Evolutionary conservation across 2,329 filamentous ascomycete genomes (phyloP), one percentile per base, ranked within the genome.

Genomic region (Tolypocladium tropicale): DNA sequence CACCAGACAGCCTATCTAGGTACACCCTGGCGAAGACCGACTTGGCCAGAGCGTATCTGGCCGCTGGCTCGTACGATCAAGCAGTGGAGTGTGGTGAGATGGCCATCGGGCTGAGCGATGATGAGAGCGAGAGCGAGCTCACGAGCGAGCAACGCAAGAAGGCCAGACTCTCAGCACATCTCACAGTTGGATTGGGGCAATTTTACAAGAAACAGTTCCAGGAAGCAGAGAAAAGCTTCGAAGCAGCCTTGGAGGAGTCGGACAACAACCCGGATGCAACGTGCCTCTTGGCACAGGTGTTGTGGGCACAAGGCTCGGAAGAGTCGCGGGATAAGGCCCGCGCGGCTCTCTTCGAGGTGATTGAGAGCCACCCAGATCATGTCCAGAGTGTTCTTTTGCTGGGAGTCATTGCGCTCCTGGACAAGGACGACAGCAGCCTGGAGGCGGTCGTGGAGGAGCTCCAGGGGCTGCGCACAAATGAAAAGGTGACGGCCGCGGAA

Each of bases 1-100:
- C 90, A 0, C 70, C 84, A 0, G 74, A 84, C 12, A 82, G 89
- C 6, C 81, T 97, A 14, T 84, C 83, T 6, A 83, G 80, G 25
- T 96, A 92, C 68, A 88, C 90, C 0, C 79, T 95, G 57, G 89
- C 89, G 28, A 95, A 92, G 69, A 83, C 89, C 0, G 95, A 99
- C 67, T 79, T 96, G 11, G 89, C 90, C 7, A 83, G 95, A n/a
- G 86, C 86, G 23, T 85, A 91, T 55, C 81, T 99, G 0, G 89
- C 90, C 0, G 74, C 79, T 7, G 77, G 81, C 0, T 74, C 80
- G 12, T 90, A 87, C 64, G 73, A 80, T 1, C 73, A 82, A 54
- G 92, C 94, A 0, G 81, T 86, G 3, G 89, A 94, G 52, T 89
- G 88, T 61, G 91, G 90, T 30, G 87, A 93, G 60, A 85, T 86